Base-by-base conservation (phyloP, 805 yeast species). In the Ogataea thermomethanolica region DNA sequence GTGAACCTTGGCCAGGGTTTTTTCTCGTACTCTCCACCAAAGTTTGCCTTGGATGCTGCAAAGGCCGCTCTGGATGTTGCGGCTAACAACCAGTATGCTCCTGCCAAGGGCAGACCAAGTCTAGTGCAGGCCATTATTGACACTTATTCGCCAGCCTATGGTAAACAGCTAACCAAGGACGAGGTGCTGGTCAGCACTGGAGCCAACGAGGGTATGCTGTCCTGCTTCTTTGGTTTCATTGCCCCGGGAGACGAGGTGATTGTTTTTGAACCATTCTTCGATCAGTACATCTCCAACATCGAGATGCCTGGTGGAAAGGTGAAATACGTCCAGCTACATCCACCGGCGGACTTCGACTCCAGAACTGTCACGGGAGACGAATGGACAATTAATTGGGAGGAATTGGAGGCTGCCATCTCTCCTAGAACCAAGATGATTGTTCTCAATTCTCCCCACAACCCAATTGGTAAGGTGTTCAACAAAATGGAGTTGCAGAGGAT, bases 1-100 rank as follows among this genome's bases (percentile, higher is more conserved):
- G 81, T 83, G 45, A 93, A 93, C 55, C 73, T 93, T 43, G 99
- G 99, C 25, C 99, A 93, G 63, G 99, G 99, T 2, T 93, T 93
- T 66, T 93, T 93, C 70, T 88, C 96, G 2, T 93, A 91, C 61
- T 76, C 90, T 23, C 99, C 99, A 3, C 99, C 99, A 1, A 76
- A 79, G n/a, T 93, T 93, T 64, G 96, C 95, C 11, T 70, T 84
- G 44, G 73, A 79, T 8, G 95, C 96, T 6, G 95, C 91, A 12
- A 76, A 79, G 49, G 71, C 74, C 30, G 91, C 96, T 0, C 70
- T 89, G 32, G 80, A 78, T 39, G 69, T 68, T 25, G 82, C 98
- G 3, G 71, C 80, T 43, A 78, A 78, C 59, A 93, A 93, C 64
- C 99, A 93, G 65, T 93, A 93, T 58, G 87, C 98, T 3, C 96